A percentile compares a stretch with the other conserved stretches of the same genome.
phyloP scores from a whole-genome alignment of 768 basidiomycete genomes.

The Pleurotus ostreatus region DNA sequence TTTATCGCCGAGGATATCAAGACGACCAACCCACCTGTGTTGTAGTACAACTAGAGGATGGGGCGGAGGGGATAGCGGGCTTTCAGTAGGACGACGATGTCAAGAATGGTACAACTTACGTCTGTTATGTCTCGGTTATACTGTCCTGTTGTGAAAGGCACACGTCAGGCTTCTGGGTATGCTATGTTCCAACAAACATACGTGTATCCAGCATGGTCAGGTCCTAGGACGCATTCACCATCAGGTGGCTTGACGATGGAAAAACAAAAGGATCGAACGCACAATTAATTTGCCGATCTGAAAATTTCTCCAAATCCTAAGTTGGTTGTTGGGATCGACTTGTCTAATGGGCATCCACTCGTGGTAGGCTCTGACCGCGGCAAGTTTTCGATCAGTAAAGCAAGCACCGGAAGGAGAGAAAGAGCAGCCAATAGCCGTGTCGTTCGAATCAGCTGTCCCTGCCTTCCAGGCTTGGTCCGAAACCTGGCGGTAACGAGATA shows the following conservation, averaged over 20 bases:
- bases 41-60: slow-evolving; percentile 38
- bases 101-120: slow-evolving; percentile 23
- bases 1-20: not conserved
- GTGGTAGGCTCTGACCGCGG: slow-evolving; percentile 32
- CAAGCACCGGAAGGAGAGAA: slow-evolving; percentile 52
- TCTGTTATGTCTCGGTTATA: slow-evolving; percentile 59
- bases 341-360: slow-evolving; percentile 59
- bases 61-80: too few species aligned
- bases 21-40: slow-evolving; percentile 33
- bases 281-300: slow-evolving; percentile 56
- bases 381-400: slow-evolving; percentile 56
- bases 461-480: slow-evolving; percentile 50
- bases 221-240: slow-evolving; percentile 21
- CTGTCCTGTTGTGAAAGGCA: slow-evolving; percentile 27
- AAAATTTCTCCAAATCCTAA: slow-evolving; percentile 62
- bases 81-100: not conserved
- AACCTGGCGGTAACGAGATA: slow-evolving; percentile 8
- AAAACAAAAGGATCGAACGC: not conserved
- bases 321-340: slow-evolving; percentile 48
- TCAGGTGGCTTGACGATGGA: not conserved
- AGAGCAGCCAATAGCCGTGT: slow-evolving; percentile 43
- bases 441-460: slow-evolving; percentile 52
- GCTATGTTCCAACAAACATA: slow-evolving; percentile 16
- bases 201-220: slow-evolving; percentile 62
- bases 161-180: too few species aligned